Evolutionary conservation across 352 stramenopile genomes (phyloP).

Genomic region (Phytophthora cactorum): DNA sequence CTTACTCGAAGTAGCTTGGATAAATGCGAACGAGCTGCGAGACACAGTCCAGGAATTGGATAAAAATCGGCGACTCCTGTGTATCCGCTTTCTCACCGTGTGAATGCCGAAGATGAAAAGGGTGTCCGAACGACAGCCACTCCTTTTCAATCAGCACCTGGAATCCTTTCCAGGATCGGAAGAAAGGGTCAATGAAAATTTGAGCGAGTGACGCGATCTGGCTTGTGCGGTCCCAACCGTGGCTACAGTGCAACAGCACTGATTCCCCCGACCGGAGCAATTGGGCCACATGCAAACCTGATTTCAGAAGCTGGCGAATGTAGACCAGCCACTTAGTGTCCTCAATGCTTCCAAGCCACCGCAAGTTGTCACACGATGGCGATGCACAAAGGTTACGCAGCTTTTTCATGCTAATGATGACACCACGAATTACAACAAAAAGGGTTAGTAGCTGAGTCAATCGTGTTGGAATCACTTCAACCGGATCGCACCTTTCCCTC

Average conservation of each 20-base stretch:
- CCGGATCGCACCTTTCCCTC: conserved; percentile 85
- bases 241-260: conserved; percentile 83
- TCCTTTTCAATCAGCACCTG: conserved; percentile 88
- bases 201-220: conserved; percentile 86
- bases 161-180: conserved; percentile 80
- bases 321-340: conserved; percentile 98
- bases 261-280: conserved; percentile 91
- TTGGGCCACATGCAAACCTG: conserved; percentile 91
- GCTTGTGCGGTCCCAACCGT: conserved; percentile 91
- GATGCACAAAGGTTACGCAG: conserved; percentile 76
- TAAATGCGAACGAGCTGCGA: conserved; percentile 92
- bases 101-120: conserved; percentile 80
- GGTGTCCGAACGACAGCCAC: conserved; percentile 83
- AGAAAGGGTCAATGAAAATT: conserved; percentile 80
- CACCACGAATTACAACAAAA: background rate
- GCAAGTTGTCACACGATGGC: conserved; percentile 91
- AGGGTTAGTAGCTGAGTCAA: background rate
- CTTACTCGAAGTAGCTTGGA: conserved; percentile 95
- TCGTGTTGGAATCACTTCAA: background rate
- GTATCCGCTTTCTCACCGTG: conserved; percentile 82
- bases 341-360: conserved; percentile 93
- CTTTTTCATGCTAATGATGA: conserved; percentile 64
- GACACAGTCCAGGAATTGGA: conserved; percentile 87
- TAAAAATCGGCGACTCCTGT: conserved; percentile 86
- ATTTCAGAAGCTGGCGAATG: conserved; percentile 93